Conservation (phyloP, 768 basidiomycete species). For the Lactarius hatsudake region DNA sequence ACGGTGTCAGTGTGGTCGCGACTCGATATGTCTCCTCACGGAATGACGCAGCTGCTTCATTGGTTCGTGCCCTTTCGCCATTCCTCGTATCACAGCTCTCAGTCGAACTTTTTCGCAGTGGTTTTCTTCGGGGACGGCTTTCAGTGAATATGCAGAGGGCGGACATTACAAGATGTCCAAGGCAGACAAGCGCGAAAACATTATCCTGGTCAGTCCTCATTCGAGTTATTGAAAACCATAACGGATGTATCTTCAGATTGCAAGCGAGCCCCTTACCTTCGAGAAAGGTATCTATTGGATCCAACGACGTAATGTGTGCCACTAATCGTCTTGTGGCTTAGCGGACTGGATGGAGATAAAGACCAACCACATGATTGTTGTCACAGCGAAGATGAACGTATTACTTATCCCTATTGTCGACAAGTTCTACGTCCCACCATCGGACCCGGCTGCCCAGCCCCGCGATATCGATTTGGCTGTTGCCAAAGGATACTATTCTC, state of each 20-base stretch:
- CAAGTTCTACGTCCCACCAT: constrained; percentile 87
- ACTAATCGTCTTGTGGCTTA: constrained; percentile 29
- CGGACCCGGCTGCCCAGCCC: constrained; percentile 66
- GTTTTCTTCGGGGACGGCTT: constrained; percentile 94
- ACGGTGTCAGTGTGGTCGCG: constrained; percentile 90
- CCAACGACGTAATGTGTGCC: background rate
- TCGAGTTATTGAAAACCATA: constrained; percentile 5
- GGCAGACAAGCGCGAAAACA: constrained; percentile 92
- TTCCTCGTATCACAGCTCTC: background rate
- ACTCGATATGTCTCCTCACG: constrained; percentile 93
- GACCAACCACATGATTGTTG: constrained; percentile 92
- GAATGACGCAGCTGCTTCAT: constrained; percentile 78
- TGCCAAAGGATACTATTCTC: constrained; percentile 75
- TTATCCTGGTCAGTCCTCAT: constrained; percentile 67
- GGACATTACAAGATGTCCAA: constrained; percentile 96
- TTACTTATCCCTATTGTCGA: constrained; percentile 93
- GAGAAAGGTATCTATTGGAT: constrained; percentile 64
- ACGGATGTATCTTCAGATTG: constrained; percentile 48
- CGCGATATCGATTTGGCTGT: constrained; percentile 83
- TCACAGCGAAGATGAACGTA: constrained; percentile 94
- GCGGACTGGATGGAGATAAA: constrained; percentile 99
- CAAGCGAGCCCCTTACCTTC: constrained; percentile 93
- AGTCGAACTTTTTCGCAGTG: constrained; percentile 48
- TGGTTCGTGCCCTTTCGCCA: constrained; percentile 9
- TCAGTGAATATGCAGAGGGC: constrained; percentile 84